Base-by-base conservation (phyloP, 1,284 basidiomycete species). In the Leccinum fuscescens region DNA sequence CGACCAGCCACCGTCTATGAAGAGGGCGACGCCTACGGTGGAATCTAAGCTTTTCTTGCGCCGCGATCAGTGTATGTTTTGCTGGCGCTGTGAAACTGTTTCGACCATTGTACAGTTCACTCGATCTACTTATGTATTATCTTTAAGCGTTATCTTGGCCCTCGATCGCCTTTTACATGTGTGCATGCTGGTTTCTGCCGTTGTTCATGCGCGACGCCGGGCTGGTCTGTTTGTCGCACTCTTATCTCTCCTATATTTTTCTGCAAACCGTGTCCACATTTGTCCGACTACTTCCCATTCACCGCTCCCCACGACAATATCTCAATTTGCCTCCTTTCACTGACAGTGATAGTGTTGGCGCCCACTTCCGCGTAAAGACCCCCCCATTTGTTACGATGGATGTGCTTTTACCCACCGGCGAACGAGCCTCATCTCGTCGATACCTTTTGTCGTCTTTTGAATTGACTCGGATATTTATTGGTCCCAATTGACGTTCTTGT, bases 21-120 rank as follows among this genome's bases (percentile, higher is more conserved):
- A 64, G 80, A 81, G 35, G 81, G 82, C n/a, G 86, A 89, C 62
- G 85, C 82, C 44, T 89, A 89, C 64, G 84, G 79, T 33, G 86
- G 86, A 37, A 80, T 88, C 69, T 88, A 74, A 78, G 49, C 56
- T 22, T 12, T 4, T 22, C 52, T 49, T 51, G 8, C n/a, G 8
- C 52, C 33, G 9, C 9, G n/a, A 54, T 20, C 39, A 54, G 53
- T 63, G 39, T 58, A 46, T 63, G 54, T 56, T 55, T 57, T 58
- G 50, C 54, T 51, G 62, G 58, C 62, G 46, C 61, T 33, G 35
- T 61, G 55, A 56, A 35, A 44, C 49, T 60, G 44, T 56, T 60
- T 48, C 24, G 50, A 55, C 50, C 61, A 51, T 33, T 73, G 69
- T 72, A 67, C 62, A 59, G 20, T 64, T 59, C 35, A 6, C 50